Percentiles rank a stretch among this genome's conserved stretches.
Evolutionary conservation across 129 eudicot genomes (phyloP).

Genomic region (Solidago caesia): DNA sequence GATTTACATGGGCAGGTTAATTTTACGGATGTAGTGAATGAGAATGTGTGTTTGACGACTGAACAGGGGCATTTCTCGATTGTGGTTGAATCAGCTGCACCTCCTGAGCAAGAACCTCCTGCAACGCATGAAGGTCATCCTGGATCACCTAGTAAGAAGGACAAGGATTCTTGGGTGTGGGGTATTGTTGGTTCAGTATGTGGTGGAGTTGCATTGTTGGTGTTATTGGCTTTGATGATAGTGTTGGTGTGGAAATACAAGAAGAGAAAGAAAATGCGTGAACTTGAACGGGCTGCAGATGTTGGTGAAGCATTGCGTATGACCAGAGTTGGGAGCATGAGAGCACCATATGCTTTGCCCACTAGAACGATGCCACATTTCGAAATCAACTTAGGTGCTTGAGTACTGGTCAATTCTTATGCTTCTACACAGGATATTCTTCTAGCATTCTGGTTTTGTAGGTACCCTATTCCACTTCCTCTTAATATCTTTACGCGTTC

Average conservation of each 20-base stretch:
- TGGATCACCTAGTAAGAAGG: constrained; percentile 18
- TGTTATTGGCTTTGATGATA: constrained; percentile 42
- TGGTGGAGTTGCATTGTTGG: constrained; percentile 62
- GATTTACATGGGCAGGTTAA: constrained; percentile 49
- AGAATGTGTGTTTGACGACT: constrained; percentile 47
- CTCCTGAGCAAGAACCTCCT: constrained; percentile 37
- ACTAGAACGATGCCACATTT: constrained; percentile 85
- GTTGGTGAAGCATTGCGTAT: constrained; percentile 76
- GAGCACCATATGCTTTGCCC: constrained; percentile 73
- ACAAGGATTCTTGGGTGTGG: constrained; percentile 44
- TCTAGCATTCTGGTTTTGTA: constrained; percentile 18
- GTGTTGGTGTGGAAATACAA: constrained; percentile 47
- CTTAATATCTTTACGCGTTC: constrained; percentile 29
- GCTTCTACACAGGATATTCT: constrained; percentile 19
- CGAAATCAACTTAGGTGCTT: constrained; percentile 51
- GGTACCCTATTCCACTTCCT: constrained; percentile 23
- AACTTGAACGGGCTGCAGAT: constrained; percentile 82
- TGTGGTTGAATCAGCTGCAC: constrained; percentile 43
- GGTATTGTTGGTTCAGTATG: constrained; percentile 59
- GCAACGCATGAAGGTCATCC: constrained; percentile 31
- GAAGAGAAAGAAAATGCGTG: constrained; percentile 55
- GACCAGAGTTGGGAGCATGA: constrained; percentile 65
- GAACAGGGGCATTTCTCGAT: constrained; percentile 79
- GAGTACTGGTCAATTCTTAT: constrained; percentile 29
- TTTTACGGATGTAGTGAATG: constrained; percentile 49